Evolutionary conservation across 495 filamentous ascomycete species (phyloP), one percentile per base, ranked within the genome.

Genomic region (Tuber calosporum): DNA sequence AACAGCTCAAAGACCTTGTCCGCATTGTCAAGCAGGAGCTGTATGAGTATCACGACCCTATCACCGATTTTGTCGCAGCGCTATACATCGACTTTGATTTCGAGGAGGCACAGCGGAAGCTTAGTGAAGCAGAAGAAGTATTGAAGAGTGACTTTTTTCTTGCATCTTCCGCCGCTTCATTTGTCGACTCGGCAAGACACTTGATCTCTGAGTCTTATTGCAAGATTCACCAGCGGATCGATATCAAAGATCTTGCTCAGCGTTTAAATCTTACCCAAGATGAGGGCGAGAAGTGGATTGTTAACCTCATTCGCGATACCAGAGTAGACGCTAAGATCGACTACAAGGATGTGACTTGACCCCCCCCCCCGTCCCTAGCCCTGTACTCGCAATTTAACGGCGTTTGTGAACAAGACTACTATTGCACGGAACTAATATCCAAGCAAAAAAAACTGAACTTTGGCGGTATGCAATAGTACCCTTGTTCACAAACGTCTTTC

Each of bases 211-310:
- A 99, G 86, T 91, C 88, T 82, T 98, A 99, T 87, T 98, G 96
- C 91, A 98, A 98, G 88, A 99, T 99, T 82, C 95, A 97, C 84
- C 92, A 97, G 76, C 88, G 95, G 73, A 99, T 99, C 75, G 93
- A 97, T 82, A 97, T 99, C 83, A 93, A 93, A 89, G 96, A 98
- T 80, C 87, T 99, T 26, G 96, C 93, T 75, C 90, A 90, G 74
- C 89, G 94, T 75, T 87, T 99, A 69, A 95, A 95, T 74, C 85
- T 99, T 74, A 92, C 89, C 80, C 88, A 93, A 80, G 93, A 97
- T 80, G 95, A 97, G 79, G 95, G 96, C 77, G 95, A 99, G 89
- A 98, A 97, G 86, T 98, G 96, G 96, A 99, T 99, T 77, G 95
- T 99, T 74, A 99, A 99, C 85, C 88, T 98, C 66, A 99, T 99